Percentiles rank a stretch among this genome's conserved stretches.
phyloP scores from a whole-genome alignment of 1,284 basidiomycete genomes.

The Malassezia japonica region DNA sequence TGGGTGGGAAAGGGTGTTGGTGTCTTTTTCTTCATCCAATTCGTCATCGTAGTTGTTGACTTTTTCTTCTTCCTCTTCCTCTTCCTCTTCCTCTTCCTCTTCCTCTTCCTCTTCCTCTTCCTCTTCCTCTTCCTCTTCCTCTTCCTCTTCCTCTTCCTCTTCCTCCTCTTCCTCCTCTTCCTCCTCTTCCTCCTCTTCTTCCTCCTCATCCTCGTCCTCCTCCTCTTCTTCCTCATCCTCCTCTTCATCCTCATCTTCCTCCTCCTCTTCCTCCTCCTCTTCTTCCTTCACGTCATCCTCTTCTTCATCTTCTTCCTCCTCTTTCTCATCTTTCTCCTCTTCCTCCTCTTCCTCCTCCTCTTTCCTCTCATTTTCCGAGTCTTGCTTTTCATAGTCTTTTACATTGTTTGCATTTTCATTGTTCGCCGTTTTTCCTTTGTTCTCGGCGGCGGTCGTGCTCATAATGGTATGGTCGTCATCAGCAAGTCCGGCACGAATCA shows the following conservation, averaged over 20 bases:
- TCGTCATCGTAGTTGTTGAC: background rate
- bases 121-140: background rate
- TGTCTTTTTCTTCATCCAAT: background rate
- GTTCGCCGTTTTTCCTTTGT: background rate
- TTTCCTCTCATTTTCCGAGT: background rate
- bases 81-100: background rate
- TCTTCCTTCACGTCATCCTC: background rate
- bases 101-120: background rate
- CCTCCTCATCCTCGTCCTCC: background rate
- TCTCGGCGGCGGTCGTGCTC: too few species aligned
- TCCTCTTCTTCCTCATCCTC: background rate
- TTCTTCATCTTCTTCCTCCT: background rate
- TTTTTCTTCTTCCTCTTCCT: background rate
- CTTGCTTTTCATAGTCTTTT: background rate
- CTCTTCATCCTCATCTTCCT: background rate
- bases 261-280: background rate
- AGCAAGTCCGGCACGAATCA: too few species aligned
- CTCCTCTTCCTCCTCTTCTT: background rate
- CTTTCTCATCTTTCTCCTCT: background rate
- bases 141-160: background rate
- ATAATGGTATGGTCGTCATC: too few species aligned
- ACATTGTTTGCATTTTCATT: background rate
- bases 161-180: background rate
- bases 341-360: background rate
- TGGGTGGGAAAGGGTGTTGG: background rate